phyloP scores from a whole-genome alignment of 2,329 filamentous ascomycete genomes.

The Clarireedia homoeocarpa region DNA sequence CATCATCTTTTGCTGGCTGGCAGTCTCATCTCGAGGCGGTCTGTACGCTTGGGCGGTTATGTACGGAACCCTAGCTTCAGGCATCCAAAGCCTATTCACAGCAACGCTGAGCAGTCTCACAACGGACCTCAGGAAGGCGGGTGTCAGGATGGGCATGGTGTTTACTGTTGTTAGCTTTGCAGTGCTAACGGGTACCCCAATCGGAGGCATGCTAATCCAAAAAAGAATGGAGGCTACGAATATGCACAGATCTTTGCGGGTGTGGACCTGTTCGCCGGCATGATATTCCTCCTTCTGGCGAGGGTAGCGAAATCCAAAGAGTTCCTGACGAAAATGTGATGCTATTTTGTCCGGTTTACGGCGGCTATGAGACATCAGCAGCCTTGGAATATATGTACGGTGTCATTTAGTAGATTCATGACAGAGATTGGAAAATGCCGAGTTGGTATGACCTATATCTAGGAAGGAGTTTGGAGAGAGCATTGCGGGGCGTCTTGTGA shows the following conservation, averaged over 20 bases:
- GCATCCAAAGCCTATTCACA: slow-evolving; percentile 45
- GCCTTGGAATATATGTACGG: background rate
- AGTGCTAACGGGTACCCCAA: slow-evolving; percentile 45
- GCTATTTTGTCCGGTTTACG: background rate
- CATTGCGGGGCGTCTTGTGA: too few species aligned
- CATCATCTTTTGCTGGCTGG: slow-evolving; percentile 41
- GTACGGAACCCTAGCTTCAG: slow-evolving; percentile 44
- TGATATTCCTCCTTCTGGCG: slow-evolving; percentile 34
- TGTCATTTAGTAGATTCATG: background rate
- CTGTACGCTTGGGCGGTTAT: slow-evolving; percentile 43
- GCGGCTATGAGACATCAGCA: background rate
- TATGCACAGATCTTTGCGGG: slow-evolving; percentile 46
- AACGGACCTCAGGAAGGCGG: slow-evolving; percentile 42
- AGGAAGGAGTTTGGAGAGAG: too few species aligned
- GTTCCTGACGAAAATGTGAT: slow-evolving; percentile 20
- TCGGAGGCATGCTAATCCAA: slow-evolving; percentile 44
- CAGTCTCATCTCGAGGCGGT: slow-evolving; percentile 33
- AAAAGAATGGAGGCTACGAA: slow-evolving; percentile 37
- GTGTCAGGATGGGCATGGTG: slow-evolving; percentile 50
- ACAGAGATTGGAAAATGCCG: too few species aligned
- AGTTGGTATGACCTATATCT: too few species aligned
- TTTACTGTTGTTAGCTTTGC: slow-evolving; percentile 46
- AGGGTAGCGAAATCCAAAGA: slow-evolving; percentile 33
- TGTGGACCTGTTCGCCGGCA: slow-evolving; percentile 35
- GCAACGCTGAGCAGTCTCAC: slow-evolving; percentile 43